Conservation (phyloP, 768 basidiomycete species). For the Lactarius hatsudake region DNA sequence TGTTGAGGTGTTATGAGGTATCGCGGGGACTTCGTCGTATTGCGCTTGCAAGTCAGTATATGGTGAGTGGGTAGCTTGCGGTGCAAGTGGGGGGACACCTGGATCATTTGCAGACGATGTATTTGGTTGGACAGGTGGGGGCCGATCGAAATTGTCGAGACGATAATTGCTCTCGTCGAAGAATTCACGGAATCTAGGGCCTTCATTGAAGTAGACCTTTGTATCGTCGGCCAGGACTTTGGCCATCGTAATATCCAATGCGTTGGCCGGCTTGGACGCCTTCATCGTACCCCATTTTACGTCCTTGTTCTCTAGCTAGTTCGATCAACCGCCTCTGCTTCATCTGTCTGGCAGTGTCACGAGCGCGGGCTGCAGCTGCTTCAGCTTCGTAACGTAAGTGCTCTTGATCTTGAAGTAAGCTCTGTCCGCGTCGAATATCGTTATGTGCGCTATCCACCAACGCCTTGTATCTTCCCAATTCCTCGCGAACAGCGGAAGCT, state of each 20-base stretch:
- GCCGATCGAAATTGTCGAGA: slow-evolving; percentile 18
- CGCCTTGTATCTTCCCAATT: slow-evolving; percentile 45
- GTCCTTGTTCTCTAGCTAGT: slow-evolving; percentile 45
- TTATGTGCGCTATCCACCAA: slow-evolving; percentile 46
- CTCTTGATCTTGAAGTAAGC: slow-evolving; percentile 43
- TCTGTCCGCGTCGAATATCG: slow-evolving; percentile 44
- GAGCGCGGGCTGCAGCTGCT: slow-evolving; percentile 43
- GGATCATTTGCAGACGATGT: background rate
- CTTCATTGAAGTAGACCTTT: background rate
- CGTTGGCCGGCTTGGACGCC: slow-evolving; percentile 35
- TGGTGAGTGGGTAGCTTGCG: slow-evolving; percentile 1
- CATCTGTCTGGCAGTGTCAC: slow-evolving; percentile 43
- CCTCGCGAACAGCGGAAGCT: slow-evolving; percentile 38
- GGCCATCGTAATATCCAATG: slow-evolving; percentile 22
- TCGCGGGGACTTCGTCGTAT: background rate
- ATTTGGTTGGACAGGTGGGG: slow-evolving; percentile 1
- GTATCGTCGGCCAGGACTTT: background rate
- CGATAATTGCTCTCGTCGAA: slow-evolving; percentile 13
- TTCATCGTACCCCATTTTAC: slow-evolving; percentile 41
- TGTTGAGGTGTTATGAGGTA: background rate
- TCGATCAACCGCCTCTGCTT: slow-evolving; percentile 43
- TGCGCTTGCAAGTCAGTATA: slow-evolving; percentile 6
- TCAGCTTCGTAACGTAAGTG: slow-evolving; percentile 45
- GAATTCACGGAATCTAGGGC: slow-evolving; percentile 15
- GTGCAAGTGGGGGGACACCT: background rate